These are phyloP conservation scores for Yueomyces sp. DNA, from an alignment of 1,139 yeast genomes.

Conservation along the genomic window DNA sequence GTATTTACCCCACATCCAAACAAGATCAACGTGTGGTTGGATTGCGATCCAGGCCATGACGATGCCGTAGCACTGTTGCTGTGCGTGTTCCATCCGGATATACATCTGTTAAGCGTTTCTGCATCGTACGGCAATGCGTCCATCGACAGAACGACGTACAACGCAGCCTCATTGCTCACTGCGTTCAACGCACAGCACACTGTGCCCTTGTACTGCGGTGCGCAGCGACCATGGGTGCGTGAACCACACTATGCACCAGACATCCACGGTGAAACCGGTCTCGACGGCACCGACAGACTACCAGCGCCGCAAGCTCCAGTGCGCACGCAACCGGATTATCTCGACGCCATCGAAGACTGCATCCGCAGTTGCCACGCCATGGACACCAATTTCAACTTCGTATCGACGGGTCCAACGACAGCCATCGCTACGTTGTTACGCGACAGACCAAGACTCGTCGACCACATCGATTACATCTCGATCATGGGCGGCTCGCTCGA, in stretches of 20 bases:
- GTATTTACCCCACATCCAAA: background rate
- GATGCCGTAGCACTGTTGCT: slow-evolving; percentile 70
- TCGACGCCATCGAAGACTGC: slow-evolving; percentile 46
- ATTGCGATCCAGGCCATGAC: slow-evolving; percentile 90
- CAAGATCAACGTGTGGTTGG: slow-evolving; percentile 68
- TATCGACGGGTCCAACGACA: slow-evolving; percentile 68
- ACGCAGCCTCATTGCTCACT: slow-evolving; percentile 56
- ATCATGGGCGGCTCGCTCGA: slow-evolving; percentile 71
- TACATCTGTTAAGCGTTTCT: slow-evolving; percentile 58
- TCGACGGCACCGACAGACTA: slow-evolving; percentile 58
- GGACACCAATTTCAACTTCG: slow-evolving; percentile 39
- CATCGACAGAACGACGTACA: slow-evolving; percentile 51
- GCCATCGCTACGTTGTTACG: slow-evolving; percentile 44
- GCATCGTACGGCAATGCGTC: slow-evolving; percentile 78
- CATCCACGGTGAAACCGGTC: slow-evolving; percentile 64
- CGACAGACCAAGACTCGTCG: slow-evolving; percentile 38
- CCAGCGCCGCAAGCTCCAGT: slow-evolving; percentile 33
- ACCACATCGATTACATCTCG: slow-evolving; percentile 38
- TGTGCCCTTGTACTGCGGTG: slow-evolving; percentile 59
- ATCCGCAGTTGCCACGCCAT: slow-evolving; percentile 24
- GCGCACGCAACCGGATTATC: slow-evolving; percentile 17
- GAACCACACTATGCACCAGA: slow-evolving; percentile 38
- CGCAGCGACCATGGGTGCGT: slow-evolving; percentile 41
- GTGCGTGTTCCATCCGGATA: slow-evolving; percentile 45
- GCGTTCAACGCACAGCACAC: slow-evolving; percentile 31